Conservation (phyloP, 2,329 filamentous ascomycete genomes). For the Fusarium buharicum region DNA sequence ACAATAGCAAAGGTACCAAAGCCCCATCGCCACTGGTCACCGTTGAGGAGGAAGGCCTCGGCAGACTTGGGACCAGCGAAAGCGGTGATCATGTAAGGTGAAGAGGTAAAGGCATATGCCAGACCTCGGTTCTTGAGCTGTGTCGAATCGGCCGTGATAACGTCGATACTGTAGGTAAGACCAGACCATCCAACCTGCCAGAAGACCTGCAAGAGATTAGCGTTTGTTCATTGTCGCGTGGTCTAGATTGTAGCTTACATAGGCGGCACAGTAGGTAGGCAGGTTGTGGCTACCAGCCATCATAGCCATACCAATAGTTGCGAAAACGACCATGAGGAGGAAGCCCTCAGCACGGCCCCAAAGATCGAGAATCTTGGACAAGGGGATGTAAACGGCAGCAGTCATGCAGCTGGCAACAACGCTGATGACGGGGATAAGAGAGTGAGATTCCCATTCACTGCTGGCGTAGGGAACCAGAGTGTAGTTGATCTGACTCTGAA, state of each 20-base stretch:
- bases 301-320: slow-evolving; percentile 64
- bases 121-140: slow-evolving; percentile 53
- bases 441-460: slow-evolving; percentile 64
- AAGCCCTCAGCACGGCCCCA: slow-evolving; percentile 72
- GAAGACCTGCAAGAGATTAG: slow-evolving; percentile 58
- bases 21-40: slow-evolving; percentile 42
- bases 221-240: rapidly evolving
- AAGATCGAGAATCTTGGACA: slow-evolving; percentile 70
- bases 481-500: slow-evolving; percentile 56
- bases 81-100: slow-evolving; percentile 59
- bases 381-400: slow-evolving; percentile 70
- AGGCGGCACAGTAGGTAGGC: slow-evolving; percentile 61
- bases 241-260: slow-evolving; percentile 41
- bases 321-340: slow-evolving; percentile 62
- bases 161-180: slow-evolving; percentile 69
- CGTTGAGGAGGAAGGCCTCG: slow-evolving; percentile 38
- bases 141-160: slow-evolving; percentile 73
- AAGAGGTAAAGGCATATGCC: slow-evolving; percentile 54
- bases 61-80: slow-evolving; percentile 49
- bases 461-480: slow-evolving; percentile 60
- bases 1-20: slow-evolving; percentile 74
- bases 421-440: slow-evolving; percentile 62
- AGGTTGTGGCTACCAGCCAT: slow-evolving; percentile 66
- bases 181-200: slow-evolving; percentile 70
- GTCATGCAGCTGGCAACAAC: slow-evolving; percentile 65